Base-by-base conservation (phyloP, 345 rosid species). In the Salix udensis region DNA sequence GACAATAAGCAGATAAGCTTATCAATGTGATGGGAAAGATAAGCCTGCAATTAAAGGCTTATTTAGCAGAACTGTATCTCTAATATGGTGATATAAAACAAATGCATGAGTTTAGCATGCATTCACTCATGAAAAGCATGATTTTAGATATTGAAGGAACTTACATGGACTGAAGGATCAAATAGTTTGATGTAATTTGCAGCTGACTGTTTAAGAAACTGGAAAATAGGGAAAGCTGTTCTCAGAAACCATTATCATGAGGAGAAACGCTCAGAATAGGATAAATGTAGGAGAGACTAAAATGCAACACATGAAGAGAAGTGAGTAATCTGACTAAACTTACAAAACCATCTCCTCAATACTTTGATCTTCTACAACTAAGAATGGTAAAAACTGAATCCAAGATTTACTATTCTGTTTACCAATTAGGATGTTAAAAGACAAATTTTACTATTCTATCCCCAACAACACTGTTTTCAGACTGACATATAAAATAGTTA, bases 141-240 rank as follows among this genome's bases (percentile, higher is more conserved):
- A 26, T 24, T 67, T 55, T 26, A n/a, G 26, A 55, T n/a, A 55
- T 55, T 16, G 7, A 55, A n/a, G 12, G 23, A 48, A 85, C 97
- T 89, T 89, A 96, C 99, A 80, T 88, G 91, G 26, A 83, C 80
- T 23, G 93, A 90, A 83, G 94, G 88, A 86, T 94, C 98, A 86
- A 93, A 91, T 70, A 76, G 80, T 79, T 88, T 87, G 74, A 85
- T 85, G 73, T 87, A 92, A 81, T 89, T 88, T 73, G 81, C 88
- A 71, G 91, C 90, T 75, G 99, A 84, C 75, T 78, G 90, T 81
- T 89, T 90, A 79, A 94, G 89, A 83, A 96, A 86, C 99, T 96
- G 96, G 85, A 85, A 72, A 66, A 72, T 30, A 67, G 24, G 26
- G 39, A 53, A 65, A 42, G 13, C 13, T 34, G 23, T 16, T 2